Evolutionary conservation across 2,329 filamentous ascomycete species (phyloP).

Genomic region (Ramularia endophylla): DNA sequence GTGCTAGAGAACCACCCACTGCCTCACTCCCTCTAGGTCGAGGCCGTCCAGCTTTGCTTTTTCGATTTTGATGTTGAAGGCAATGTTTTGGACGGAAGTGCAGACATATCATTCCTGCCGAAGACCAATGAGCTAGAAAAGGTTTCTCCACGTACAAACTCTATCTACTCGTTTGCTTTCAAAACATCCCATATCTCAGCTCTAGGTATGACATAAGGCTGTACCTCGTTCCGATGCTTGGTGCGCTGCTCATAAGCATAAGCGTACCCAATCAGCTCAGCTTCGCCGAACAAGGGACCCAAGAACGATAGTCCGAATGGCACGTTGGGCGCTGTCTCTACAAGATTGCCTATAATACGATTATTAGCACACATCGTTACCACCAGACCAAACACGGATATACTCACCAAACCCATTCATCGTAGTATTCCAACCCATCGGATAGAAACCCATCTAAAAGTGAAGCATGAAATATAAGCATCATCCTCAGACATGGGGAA

Average conservation of each 20-base stretch:
- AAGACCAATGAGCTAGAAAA: too few relatives aligned
- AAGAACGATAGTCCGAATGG: slow-evolving; percentile 50
- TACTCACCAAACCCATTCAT: background rate
- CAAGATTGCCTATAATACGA: too few relatives aligned
- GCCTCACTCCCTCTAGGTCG: slow-evolving; percentile 21
- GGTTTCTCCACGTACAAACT: too few relatives aligned
- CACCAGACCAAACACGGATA: too few relatives aligned
- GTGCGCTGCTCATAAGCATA: slow-evolving; percentile 64
- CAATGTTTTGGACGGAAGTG: slow-evolving; percentile 16
- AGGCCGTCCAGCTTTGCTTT: slow-evolving; percentile 15
- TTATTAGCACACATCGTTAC: too few relatives aligned
- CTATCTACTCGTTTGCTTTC: too few relatives aligned
- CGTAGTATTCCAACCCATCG: background rate
- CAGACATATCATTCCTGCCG: slow-evolving; percentile 21
- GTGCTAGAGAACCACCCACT: slow-evolving; percentile 66
- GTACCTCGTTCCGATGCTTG: slow-evolving; percentile 40
- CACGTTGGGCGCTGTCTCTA: slow-evolving; percentile 45
- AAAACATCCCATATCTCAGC: slow-evolving; percentile 45
- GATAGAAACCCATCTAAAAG: too few relatives aligned
- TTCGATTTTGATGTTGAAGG: slow-evolving; percentile 1
- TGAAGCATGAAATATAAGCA: too few relatives aligned
- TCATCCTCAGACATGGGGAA: too few relatives aligned
- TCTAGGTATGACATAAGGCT: slow-evolving; percentile 45
- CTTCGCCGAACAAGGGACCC: slow-evolving; percentile 56
- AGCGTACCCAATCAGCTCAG: slow-evolving; percentile 56